phyloP scores from a whole-genome alignment of 306 rosid species.

The Lupinus albus region DNA sequence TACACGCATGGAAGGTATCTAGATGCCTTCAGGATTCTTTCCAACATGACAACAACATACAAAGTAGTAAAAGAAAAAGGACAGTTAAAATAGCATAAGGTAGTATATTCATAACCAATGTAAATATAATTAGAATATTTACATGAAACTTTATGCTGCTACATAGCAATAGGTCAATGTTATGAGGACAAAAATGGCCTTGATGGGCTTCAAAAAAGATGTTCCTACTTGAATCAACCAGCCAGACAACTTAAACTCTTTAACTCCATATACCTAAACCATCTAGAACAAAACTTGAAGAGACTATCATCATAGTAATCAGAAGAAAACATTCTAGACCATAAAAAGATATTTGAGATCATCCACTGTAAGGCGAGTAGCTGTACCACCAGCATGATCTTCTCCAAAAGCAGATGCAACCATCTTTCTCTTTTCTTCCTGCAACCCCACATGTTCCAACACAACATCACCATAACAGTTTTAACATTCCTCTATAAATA shows the following conservation, averaged over 20 bases:
- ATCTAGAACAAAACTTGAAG: conserved; percentile 30
- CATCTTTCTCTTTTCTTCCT: conserved; percentile 97
- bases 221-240: conserved; percentile 34
- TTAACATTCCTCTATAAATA: background rate
- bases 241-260: conserved; percentile 12
- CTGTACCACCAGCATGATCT: conserved; percentile 77
- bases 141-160: conserved; percentile 51
- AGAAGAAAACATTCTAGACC: conserved; percentile 52
- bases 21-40: too few species aligned
- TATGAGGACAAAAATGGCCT: conserved; percentile 48
- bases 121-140: conserved; percentile 50
- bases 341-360: conserved; percentile 93
- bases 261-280: background rate
- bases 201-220: conserved; percentile 43
- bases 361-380: conserved; percentile 81
- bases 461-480: conserved; percentile 39
- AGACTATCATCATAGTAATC: conserved; percentile 16
- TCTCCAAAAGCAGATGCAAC: conserved; percentile 98
- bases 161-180: conserved; percentile 30
- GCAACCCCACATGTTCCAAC: conserved; percentile 43
- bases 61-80: background rate
- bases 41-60: too few species aligned
- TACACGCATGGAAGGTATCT: too few species aligned
- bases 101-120: conserved; percentile 31
- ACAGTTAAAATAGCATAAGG: conserved; percentile 30